Evolutionary conservation across 805 yeast species (phyloP), one percentile per base, ranked within the genome.

Genomic region (Candida alai): DNA sequence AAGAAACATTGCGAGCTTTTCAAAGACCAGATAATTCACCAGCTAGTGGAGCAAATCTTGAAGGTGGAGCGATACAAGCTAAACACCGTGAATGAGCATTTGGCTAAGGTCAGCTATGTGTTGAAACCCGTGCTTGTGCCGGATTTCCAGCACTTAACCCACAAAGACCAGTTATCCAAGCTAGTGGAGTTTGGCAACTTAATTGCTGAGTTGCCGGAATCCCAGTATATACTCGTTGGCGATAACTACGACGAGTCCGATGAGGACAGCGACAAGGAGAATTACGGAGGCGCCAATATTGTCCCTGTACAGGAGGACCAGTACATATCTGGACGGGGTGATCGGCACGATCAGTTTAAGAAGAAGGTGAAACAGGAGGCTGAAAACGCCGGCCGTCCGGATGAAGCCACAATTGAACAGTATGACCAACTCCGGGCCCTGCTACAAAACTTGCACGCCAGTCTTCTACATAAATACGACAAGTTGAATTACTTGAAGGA

Each of bases 21-120:
- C 25, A 36, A 39, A 8, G 19, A 20, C 20, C 65, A 64, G 37
- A 52, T 58, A n/a, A 47, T 54, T 4, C 53, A 55, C 36, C 69
- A 62, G 34, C 55, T 65, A 1, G 56, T 55, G 14, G 65, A 56
- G 39, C 70, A 65, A 39, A 45, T 65, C 11, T 24, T 56, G 7
- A 58, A 60, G 42, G 40, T 51, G 28, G 70, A 65, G 36, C 46
- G 48, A 22, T 48, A 52, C 18, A 55, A 59, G 32, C 22, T 63
- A 10, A 34, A 42, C 13, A 30, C 43, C 15, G 60, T 61, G n/a
- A 52, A 49, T 37, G 58, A 52, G n/a, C 47, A 48, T 26, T 37
- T 65, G 19, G 32, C 26, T 14, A 48, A 48, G 5, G 42, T 34
- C 4, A 23, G 30, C 18, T n/a, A 30, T 14, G 20, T 34, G 3